These are phyloP conservation scores for Ambrosia artemisiifolia DNA, from an alignment of 129 eudicot genomes.

Conservation along the genomic window DNA sequence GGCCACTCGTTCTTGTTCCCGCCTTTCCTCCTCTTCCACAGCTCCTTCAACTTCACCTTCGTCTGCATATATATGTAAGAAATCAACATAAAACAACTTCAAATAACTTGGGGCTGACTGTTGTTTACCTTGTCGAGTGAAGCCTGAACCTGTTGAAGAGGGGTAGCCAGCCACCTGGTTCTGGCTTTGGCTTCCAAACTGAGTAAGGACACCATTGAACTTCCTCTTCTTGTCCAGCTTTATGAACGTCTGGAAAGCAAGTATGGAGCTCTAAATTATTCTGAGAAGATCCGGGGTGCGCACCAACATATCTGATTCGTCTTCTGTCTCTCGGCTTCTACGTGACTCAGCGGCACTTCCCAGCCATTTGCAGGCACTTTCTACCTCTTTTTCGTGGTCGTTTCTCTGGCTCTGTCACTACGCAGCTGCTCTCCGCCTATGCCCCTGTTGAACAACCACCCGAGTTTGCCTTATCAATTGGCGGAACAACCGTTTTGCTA, in stretches of 20 bases:
- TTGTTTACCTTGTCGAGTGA: conserved; percentile 68
- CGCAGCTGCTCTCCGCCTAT: conserved; percentile 43
- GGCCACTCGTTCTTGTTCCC: conserved; percentile 86
- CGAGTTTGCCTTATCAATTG: conserved; percentile 29
- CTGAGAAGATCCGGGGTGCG: conserved; percentile 62
- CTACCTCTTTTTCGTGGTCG: conserved; percentile 76
- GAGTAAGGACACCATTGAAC: conserved; percentile 47
- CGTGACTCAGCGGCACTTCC: conserved; percentile 86
- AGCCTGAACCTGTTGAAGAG: conserved; percentile 77
- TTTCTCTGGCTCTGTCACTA: conserved; percentile 50
- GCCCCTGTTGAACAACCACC: conserved; percentile 16
- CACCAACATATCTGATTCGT: conserved; percentile 51
- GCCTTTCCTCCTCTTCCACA: conserved; percentile 64
- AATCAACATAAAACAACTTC: neutral
- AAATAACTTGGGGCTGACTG: neutral
- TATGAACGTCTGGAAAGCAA: conserved; percentile 64
- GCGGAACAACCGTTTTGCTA: too few species aligned
- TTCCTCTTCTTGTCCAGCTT: conserved; percentile 77
- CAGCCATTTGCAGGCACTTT: conserved; percentile 85
- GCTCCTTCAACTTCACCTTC: conserved; percentile 76
- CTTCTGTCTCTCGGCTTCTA: conserved; percentile 75
- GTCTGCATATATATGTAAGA: conserved; percentile 42
- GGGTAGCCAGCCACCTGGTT: conserved; percentile 64
- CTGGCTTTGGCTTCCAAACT: conserved; percentile 74
- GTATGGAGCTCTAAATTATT: conserved; percentile 65